Percentiles rank a stretch among this genome's conserved stretches.
Conservation (phyloP, 2,329 filamentous ascomycete species). For the Neonectria coccinea region DNA sequence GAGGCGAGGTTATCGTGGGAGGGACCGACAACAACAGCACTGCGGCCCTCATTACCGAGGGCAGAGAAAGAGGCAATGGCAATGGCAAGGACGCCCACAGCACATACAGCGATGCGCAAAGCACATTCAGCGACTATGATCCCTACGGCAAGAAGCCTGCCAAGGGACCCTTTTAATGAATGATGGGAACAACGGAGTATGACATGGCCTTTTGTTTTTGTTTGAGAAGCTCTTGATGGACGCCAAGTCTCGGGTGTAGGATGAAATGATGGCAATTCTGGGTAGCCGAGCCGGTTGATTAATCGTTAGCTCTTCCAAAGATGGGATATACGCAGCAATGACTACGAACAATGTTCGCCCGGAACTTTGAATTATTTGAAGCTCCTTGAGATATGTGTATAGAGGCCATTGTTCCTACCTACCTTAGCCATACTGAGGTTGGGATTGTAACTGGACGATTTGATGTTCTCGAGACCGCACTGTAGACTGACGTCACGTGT, state of each 20-base stretch:
- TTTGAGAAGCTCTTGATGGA: constrained; percentile 6
- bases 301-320: constrained; percentile 6
- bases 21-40: constrained; percentile 63
- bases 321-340: constrained; percentile 14
- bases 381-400: neutral
- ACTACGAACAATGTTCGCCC: neutral
- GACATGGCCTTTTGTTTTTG: constrained; percentile 22
- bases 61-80: constrained; percentile 37
- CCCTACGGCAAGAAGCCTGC: constrained; percentile 50
- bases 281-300: neutral
- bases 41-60: constrained; percentile 38
- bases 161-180: constrained; percentile 35
- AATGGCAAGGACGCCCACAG: constrained; percentile 39
- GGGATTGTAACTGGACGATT: too few species aligned
- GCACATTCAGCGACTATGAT: constrained; percentile 45
- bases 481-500: constrained; percentile 25
- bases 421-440: too few species aligned
- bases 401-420: too few species aligned
- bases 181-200: constrained; percentile 15
- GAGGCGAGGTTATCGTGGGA: constrained; percentile 79
- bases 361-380: neutral
- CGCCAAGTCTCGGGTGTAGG: neutral
- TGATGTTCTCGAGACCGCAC: too few species aligned
- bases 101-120: constrained; percentile 46
- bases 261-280: constrained; percentile 18